Evolutionary conservation across 768 basidiomycete genomes (phyloP), one percentile per base, ranked within the genome.

Genomic region (Termitomyces sp.): DNA sequence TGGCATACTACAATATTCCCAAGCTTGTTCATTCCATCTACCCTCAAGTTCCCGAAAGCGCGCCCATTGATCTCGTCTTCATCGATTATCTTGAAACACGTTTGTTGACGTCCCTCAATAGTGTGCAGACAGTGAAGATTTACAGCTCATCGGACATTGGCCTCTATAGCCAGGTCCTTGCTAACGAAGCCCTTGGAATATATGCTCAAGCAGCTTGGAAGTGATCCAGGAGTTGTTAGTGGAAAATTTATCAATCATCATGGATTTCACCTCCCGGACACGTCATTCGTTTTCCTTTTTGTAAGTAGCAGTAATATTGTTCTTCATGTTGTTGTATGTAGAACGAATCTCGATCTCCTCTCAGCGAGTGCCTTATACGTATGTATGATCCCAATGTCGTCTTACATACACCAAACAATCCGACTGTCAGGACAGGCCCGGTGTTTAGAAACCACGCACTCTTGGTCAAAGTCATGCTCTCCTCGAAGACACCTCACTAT

Each of bases 51-150:
- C 56, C 80, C 0, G 73, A 73, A 50, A 72, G 76, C 50, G 75
- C 81, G 0, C 71, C 71, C 0, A 75, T 93, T 57, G 91, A 93
- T 61, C 77, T 93, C 20, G 84, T 92, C 32, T 93, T 91, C 66
- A 75, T 86, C 44, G 75, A 85, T 66, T 92, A 90, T 67, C 83
- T 91, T 63, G 71, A 77, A 62, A 51, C 62, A 5, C 71, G 80
- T 57, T 63, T 88, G 25, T 57, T 89, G 54, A 38, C 58, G 5
- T 77, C 81, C 25, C 64, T 91, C 49, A 92, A 92, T 61, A 33
- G 46, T 1, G 63, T 85, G 22, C 83, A 87, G 70, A 76, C 40
- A 7, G 63, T 58, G 25, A 80, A 72, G 66, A 74, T 64, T 3
- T 91, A 80, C 62, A 78, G 79, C 2, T 61, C 64, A 0, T 62